Evolutionary conservation across 208 protist species (phyloP).

Genomic region (Balamuthia mandrillaris): DNA sequence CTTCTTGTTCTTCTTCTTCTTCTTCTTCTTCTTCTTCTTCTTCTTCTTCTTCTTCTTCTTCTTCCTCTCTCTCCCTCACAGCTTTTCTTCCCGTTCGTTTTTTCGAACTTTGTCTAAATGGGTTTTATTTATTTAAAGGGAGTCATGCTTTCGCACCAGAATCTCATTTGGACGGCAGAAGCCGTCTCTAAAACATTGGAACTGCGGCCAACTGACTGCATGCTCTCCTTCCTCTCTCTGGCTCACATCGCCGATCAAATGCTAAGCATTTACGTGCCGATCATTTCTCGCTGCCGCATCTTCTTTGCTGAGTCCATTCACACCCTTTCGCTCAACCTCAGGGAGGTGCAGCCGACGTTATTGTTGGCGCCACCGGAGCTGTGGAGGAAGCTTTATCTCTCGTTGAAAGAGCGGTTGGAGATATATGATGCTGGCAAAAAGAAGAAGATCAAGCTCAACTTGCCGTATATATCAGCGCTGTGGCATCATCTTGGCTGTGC

Average conservation of each 20-base stretch:
- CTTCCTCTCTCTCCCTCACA: too few species aligned
- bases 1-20: too few species aligned
- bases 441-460: too few species aligned
- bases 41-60: too few species aligned
- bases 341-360: slow-evolving; percentile 2
- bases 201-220: not conserved
- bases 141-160: slow-evolving; percentile 11
- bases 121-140: too few species aligned
- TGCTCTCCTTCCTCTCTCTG: slow-evolving; percentile 5
- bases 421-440: too few species aligned
- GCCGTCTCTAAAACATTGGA: not conserved
- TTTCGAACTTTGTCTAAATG: too few species aligned
- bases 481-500: not conserved
- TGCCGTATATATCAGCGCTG: not conserved
- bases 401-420: not conserved
- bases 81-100: too few species aligned
- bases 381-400: not conserved
- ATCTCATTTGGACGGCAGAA: not conserved
- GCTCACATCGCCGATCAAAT: not conserved
- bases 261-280: not conserved
- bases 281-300: not conserved
- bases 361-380: slow-evolving; percentile 9
- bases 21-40: too few species aligned
- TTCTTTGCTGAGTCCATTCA: not conserved
- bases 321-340: not conserved